phyloP scores from a whole-genome alignment of 345 rosid species.

The Populus alba region DNA sequence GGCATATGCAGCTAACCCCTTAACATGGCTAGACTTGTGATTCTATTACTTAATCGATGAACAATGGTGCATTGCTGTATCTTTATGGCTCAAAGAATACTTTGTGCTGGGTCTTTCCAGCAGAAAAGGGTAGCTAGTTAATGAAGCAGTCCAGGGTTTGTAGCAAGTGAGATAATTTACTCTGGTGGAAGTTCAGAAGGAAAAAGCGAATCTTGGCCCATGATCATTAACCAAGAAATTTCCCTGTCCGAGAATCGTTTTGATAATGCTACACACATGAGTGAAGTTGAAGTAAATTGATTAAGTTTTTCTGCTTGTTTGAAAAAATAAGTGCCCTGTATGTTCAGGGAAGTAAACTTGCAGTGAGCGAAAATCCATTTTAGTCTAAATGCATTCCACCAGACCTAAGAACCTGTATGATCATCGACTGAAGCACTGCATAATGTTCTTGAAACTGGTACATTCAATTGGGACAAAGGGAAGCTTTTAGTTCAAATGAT shows the following conservation, averaged over 20 bases:
- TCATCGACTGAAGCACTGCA: neutral
- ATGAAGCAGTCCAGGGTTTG: neutral
- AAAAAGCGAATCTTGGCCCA: neutral
- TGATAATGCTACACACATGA: neutral
- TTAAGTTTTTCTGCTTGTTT: neutral
- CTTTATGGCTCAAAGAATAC: neutral
- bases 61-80: neutral
- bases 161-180: neutral
- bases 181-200: neutral
- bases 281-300: constrained; percentile 5
- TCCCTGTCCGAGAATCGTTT: neutral
- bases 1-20: neutral
- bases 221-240: neutral
- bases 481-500: too few relatives aligned
- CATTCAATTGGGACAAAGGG: too few relatives aligned
- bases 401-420: neutral
- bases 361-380: neutral
- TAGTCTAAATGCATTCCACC: neutral
- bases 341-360: neutral
- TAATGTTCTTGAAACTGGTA: neutral
- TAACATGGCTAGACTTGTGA: neutral
- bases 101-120: neutral
- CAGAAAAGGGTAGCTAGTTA: too few relatives aligned
- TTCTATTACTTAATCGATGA: neutral
- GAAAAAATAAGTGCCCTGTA: neutral